phyloP scores from a whole-genome alignment of 176 grass and related monocot species.

The Otatea glauca region DNA sequence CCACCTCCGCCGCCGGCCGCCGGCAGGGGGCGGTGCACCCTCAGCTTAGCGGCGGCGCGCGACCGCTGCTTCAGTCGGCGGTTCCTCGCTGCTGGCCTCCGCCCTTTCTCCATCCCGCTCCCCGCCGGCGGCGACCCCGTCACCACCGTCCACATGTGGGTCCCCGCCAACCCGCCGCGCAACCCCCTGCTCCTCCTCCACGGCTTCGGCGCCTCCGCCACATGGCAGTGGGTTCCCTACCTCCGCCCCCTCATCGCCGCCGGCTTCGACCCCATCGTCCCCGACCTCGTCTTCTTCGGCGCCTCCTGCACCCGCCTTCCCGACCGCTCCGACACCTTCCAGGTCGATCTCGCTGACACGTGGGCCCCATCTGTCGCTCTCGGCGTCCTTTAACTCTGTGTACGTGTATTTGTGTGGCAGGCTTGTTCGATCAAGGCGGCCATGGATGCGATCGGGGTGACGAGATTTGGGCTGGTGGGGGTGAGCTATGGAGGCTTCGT shows the following conservation, averaged over 20 bases:
- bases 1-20: slow-evolving; percentile 41
- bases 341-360: slow-evolving; percentile 20
- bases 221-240: slow-evolving; percentile 89
- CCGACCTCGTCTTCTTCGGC: slow-evolving; percentile 96
- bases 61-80: slow-evolving; percentile 70
- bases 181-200: slow-evolving; percentile 78
- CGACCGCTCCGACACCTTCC: slow-evolving; percentile 77
- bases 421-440: slow-evolving; percentile 47
- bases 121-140: slow-evolving; percentile 26
- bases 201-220: slow-evolving; percentile 90
- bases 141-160: slow-evolving; percentile 83
- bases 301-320: slow-evolving; percentile 56
- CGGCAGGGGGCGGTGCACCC: slow-evolving; percentile 39
- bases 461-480: slow-evolving; percentile 60
- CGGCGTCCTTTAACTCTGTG: no score
- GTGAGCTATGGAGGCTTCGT: slow-evolving; percentile 94
- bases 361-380: no score
- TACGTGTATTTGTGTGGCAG: no score
- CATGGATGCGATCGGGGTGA: slow-evolving; percentile 62
- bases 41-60: slow-evolving; percentile 79
- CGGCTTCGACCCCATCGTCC: slow-evolving; percentile 88
- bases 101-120: slow-evolving; percentile 50
- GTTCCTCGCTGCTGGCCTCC: slow-evolving; percentile 70
- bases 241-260: slow-evolving; percentile 69
- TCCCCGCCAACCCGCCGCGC: slow-evolving; percentile 53